Evolutionary conservation across 1,284 basidiomycete genomes (phyloP).

Genomic region (Melampsora medusae): DNA sequence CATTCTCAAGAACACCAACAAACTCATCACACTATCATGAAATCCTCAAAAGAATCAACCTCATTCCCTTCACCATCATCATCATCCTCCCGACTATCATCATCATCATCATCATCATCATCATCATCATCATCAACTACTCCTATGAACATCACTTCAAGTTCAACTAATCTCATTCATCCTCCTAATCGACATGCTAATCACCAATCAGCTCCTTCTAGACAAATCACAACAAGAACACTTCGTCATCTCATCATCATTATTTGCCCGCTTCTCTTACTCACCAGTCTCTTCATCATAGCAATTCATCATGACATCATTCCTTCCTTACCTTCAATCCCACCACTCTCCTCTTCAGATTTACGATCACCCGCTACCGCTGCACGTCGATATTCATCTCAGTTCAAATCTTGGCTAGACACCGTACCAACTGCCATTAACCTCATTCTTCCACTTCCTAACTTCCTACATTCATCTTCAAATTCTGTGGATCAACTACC

Average conservation of each 20-base stretch:
- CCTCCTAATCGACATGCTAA: too few species aligned
- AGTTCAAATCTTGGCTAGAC: background rate
- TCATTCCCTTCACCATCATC: background rate
- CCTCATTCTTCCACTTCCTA: background rate
- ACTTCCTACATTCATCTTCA: background rate
- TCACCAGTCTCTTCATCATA: slow-evolving; percentile 7
- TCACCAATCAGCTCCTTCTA: too few species aligned
- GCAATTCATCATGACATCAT: background rate
- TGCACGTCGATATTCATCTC: slow-evolving; percentile 3
- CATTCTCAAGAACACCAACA: too few species aligned
- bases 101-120: background rate
- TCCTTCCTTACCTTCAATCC: background rate
- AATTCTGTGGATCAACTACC: background rate
- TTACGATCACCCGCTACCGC: background rate
- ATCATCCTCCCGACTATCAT: too few species aligned
- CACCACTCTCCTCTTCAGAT: background rate
- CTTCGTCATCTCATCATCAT: background rate
- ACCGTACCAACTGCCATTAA: background rate
- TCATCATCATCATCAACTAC: background rate
- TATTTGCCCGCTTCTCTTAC: background rate
- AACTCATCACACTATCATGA: too few species aligned
- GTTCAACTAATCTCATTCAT: too few species aligned
- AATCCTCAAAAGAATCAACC: too few species aligned
- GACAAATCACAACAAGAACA: too few species aligned
- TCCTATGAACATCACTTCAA: background rate